Conservation (phyloP, 148 eudicot species). For the Fagopyrum tataricum region DNA sequence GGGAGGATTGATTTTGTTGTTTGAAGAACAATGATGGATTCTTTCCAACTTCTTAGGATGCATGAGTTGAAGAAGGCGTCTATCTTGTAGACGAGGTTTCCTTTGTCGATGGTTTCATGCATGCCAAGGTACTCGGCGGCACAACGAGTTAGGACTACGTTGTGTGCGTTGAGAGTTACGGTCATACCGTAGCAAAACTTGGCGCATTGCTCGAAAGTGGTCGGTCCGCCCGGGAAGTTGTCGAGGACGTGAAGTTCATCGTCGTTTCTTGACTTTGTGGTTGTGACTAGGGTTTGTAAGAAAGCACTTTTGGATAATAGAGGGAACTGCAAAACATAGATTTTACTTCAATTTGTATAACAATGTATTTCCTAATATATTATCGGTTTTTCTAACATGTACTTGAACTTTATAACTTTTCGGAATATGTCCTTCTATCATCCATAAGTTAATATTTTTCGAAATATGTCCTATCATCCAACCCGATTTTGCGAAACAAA, state of each 20-base stretch:
- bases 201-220: slow-evolving; percentile 83
- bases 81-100: slow-evolving; percentile 83
- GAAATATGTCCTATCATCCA: too few species aligned
- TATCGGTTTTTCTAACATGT: too few species aligned
- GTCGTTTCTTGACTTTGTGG: slow-evolving; percentile 34
- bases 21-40: slow-evolving; percentile 81
- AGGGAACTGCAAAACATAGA: slow-evolving; percentile 61
- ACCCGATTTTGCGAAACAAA: too few species aligned
- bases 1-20: slow-evolving; percentile 55
- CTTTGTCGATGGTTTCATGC: slow-evolving; percentile 84
- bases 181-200: slow-evolving; percentile 92
- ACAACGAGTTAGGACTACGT: slow-evolving; percentile 66
- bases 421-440: too few species aligned
- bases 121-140: slow-evolving; percentile 93
- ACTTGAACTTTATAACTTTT: too few species aligned
- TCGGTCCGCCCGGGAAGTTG: slow-evolving; percentile 81
- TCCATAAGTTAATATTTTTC: too few species aligned
- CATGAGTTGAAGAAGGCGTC: slow-evolving; percentile 76
- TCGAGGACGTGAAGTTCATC: slow-evolving; percentile 65
- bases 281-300: slow-evolving; percentile 56
- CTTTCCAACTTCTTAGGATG: slow-evolving; percentile 89
- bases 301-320: slow-evolving; percentile 66
- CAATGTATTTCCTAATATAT: too few species aligned
- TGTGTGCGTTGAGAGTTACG: slow-evolving; percentile 80
- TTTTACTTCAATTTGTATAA: background rate